Percentiles rank a stretch among this genome's conserved stretches.
Conservation (phyloP, 1,139 yeast species). For the Yamadazyma friedrichii region DNA sequence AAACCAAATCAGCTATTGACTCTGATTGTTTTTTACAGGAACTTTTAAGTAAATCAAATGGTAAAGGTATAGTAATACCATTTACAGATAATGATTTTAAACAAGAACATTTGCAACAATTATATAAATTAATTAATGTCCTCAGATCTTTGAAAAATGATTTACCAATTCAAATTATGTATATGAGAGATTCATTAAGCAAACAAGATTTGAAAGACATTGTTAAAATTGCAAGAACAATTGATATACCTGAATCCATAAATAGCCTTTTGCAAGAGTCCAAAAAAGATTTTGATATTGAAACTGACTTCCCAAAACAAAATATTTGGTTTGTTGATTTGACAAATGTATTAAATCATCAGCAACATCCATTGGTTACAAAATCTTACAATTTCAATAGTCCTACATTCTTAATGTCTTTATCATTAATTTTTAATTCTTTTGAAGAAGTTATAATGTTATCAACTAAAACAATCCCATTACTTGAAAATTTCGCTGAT, state of each 20-base stretch:
- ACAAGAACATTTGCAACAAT: slow-evolving; percentile 18
- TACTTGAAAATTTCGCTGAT: slow-evolving; percentile 18
- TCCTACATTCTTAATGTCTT: slow-evolving; percentile 20
- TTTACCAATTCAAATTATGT: slow-evolving; percentile 31
- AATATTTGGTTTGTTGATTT: slow-evolving; percentile 30
- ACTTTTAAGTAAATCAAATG: slow-evolving; percentile 16
- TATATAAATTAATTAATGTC: slow-evolving; percentile 24
- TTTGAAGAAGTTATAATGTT: slow-evolving; percentile 31
- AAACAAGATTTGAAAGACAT: slow-evolving; percentile 19
- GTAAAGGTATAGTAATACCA: slow-evolving; percentile 38
- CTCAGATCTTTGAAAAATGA: slow-evolving; percentile 27
- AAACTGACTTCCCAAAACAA: slow-evolving; percentile 23
- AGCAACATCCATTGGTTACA: slow-evolving; percentile 17
- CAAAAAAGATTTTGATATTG: not conserved
- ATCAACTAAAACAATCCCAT: slow-evolving; percentile 27
- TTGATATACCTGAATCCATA: not conserved
- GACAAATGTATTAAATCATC: slow-evolving; percentile 14
- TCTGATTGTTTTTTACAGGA: slow-evolving; percentile 6
- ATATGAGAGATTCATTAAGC: slow-evolving; percentile 15
- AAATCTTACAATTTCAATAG: slow-evolving; percentile 13
- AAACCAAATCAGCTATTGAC: not conserved
- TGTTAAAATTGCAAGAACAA: slow-evolving; percentile 20
- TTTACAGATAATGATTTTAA: slow-evolving; percentile 16
- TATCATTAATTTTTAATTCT: slow-evolving; percentile 30
- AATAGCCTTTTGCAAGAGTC: slow-evolving; percentile 12